Percentiles rank a stretch among this genome's conserved stretches.
These are phyloP conservation scores for Dactylellina haptotyla DNA, from an alignment of 2,329 filamentous ascomycete species.

Conservation along the genomic window DNA sequence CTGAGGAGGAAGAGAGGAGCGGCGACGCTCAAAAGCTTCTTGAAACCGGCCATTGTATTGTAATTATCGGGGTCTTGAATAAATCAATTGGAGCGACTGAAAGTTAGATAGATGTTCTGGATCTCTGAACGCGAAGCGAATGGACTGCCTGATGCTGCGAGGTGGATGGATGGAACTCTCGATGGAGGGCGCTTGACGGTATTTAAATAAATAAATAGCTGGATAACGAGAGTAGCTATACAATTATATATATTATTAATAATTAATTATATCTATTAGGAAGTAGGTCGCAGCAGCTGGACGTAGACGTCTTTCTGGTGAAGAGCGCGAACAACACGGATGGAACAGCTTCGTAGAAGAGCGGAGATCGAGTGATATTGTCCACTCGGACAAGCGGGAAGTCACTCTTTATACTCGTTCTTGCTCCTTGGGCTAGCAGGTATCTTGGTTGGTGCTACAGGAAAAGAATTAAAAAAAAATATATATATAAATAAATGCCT, in stretches of 20 bases:
- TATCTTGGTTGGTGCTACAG: not conserved
- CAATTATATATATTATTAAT: not conserved
- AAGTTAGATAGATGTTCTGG: not conserved
- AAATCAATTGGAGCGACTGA: not conserved
- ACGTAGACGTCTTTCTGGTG: not conserved
- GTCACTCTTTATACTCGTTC: not conserved
- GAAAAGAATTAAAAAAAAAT: not conserved
- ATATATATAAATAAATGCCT: conserved; percentile 1
- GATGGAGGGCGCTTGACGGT: not conserved
- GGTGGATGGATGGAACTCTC: not conserved
- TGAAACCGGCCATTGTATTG: conserved; percentile 37
- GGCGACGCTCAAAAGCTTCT: conserved; percentile 24
- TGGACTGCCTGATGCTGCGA: not conserved
- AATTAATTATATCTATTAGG: not conserved
- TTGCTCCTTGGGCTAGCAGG: no score
- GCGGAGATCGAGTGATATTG: not conserved
- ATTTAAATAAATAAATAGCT: not conserved
- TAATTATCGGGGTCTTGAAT: not conserved
- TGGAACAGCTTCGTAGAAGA: not conserved
- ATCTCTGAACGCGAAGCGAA: conserved; percentile 12
- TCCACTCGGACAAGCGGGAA: not conserved
- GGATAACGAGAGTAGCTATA: not conserved
- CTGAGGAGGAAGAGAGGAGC: conserved; percentile 12
- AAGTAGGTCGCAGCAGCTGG: conserved; percentile 1
- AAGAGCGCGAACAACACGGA: not conserved